A percentile compares a stretch with the other conserved stretches of the same genome.
Evolutionary conservation across 768 basidiomycete species (phyloP).

Genomic region (Lactifluus echinatus): DNA sequence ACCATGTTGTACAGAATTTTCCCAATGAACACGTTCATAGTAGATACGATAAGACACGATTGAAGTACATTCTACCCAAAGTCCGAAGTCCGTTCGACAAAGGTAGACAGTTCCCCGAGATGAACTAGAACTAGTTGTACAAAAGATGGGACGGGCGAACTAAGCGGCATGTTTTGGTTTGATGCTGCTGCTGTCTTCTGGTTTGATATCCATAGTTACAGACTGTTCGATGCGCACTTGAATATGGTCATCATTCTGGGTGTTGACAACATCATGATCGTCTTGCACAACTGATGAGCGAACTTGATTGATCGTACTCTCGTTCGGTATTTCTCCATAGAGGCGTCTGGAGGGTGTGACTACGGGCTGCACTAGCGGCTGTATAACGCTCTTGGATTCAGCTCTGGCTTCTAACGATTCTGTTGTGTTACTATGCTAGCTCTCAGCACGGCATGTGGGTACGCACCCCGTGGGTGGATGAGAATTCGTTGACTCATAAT

Average conservation of each 20-base stretch:
- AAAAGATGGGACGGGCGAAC: not conserved
- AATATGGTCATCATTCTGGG: slow-evolving; percentile 14
- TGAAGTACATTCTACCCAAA: not conserved
- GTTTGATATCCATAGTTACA: not conserved
- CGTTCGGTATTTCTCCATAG: not conserved
- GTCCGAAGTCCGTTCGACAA: not conserved
- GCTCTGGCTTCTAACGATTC: slow-evolving; percentile 20
- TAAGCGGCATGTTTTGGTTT: not conserved
- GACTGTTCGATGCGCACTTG: slow-evolving; percentile 11
- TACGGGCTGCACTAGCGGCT: not conserved
- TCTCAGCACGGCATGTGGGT: not conserved
- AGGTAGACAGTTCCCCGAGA: no score
- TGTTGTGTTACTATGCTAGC: not conserved
- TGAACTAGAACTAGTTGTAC: not conserved
- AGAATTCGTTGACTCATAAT: slow-evolving; percentile 31
- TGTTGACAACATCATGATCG: not conserved
- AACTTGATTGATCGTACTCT: not conserved
- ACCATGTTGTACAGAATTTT: no score
- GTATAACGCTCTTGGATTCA: slow-evolving; percentile 3
- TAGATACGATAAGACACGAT: not conserved
- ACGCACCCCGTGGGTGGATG: slow-evolving; percentile 29
- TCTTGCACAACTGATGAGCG: not conserved
- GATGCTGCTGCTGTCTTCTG: not conserved
- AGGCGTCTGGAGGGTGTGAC: not conserved
- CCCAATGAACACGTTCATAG: not conserved